These are phyloP conservation scores for Bonia amplexicaulis DNA, from an alignment of 176 grass and related monocot genomes.

Conservation along the genomic window DNA sequence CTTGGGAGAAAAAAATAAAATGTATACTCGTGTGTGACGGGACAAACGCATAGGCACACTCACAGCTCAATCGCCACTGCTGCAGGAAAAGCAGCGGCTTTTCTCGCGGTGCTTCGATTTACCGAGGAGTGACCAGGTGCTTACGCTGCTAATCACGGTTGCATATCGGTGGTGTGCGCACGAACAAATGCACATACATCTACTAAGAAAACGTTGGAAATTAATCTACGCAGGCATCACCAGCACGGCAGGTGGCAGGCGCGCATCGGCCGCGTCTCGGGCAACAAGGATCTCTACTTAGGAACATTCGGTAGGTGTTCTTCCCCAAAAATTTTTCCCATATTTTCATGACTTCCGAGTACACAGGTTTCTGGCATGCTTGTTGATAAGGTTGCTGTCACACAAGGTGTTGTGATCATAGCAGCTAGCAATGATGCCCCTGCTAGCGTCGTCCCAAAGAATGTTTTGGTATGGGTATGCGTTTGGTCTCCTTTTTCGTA, in stretches of 20 bases:
- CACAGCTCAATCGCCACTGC: not conserved
- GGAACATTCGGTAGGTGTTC: conserved; percentile 63
- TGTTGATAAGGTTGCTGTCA: too few relatives aligned
- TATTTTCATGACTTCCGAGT: conserved; percentile 4
- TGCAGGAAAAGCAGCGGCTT: conserved; percentile 76
- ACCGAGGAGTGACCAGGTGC: conserved; percentile 71
- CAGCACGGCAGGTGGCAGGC: conserved; percentile 80
- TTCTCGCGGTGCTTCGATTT: conserved; percentile 71
- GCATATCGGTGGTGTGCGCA: not conserved
- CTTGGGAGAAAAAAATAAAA: not conserved
- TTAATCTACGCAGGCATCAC: conserved; percentile 49
- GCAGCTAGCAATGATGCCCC: conserved; percentile 47
- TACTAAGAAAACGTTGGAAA: not conserved
- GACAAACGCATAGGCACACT: not conserved
- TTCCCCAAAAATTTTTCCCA: not conserved
- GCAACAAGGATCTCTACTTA: conserved; percentile 82
- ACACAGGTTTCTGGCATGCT: too few relatives aligned
- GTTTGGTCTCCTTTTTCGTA: conserved; percentile 47
- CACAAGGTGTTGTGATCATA: too few relatives aligned
- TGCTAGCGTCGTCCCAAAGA: conserved; percentile 67
- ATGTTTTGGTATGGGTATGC: conserved; percentile 23
- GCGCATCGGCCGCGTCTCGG: conserved; percentile 77
- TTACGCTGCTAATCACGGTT: not conserved
- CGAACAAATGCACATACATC: not conserved
- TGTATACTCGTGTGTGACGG: too few relatives aligned